Conservation (phyloP, 306 rosid species). For the Vigna mungo region DNA sequence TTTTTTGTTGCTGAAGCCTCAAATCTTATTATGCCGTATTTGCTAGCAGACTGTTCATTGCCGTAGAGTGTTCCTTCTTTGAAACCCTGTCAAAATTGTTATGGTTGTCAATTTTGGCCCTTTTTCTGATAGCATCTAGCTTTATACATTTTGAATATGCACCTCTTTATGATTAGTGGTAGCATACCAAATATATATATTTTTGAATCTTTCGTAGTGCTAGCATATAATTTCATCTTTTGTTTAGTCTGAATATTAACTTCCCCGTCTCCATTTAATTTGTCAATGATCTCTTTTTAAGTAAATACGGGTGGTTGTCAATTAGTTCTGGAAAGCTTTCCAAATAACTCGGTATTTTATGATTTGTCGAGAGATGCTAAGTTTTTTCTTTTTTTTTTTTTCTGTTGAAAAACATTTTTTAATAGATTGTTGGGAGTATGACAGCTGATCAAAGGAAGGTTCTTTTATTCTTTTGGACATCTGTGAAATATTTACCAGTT, state of each 20-base stretch:
- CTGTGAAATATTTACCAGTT: conserved; percentile 82
- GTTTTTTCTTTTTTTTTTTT: conserved; percentile 26
- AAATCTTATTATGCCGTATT: conserved; percentile 21
- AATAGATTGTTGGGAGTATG: conserved; percentile 81
- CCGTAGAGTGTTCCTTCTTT: conserved; percentile 13
- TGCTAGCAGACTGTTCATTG: background rate
- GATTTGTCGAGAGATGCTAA: conserved; percentile 32
- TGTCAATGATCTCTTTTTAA: background rate
- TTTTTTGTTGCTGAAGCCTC: background rate
- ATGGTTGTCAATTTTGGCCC: conserved; percentile 26
- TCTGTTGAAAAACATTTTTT: conserved; percentile 56
- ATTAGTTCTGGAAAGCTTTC: conserved; percentile 3
- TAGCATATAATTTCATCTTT: background rate
- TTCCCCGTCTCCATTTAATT: background rate
- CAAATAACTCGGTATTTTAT: conserved; percentile 5
- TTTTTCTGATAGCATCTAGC: conserved; percentile 25
- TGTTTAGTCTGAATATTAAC: background rate
- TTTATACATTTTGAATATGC: background rate
- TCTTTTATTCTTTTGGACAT: conserved; percentile 94
- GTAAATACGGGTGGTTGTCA: background rate
- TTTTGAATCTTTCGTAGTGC: background rate
- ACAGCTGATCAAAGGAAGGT: conserved; percentile 78
- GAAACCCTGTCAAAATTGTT: conserved; percentile 21
- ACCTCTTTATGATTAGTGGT: background rate
- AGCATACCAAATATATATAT: background rate